Evolutionary conservation across 257 asterid genomes (phyloP).

Genomic region (Euphrasia confusa): DNA sequence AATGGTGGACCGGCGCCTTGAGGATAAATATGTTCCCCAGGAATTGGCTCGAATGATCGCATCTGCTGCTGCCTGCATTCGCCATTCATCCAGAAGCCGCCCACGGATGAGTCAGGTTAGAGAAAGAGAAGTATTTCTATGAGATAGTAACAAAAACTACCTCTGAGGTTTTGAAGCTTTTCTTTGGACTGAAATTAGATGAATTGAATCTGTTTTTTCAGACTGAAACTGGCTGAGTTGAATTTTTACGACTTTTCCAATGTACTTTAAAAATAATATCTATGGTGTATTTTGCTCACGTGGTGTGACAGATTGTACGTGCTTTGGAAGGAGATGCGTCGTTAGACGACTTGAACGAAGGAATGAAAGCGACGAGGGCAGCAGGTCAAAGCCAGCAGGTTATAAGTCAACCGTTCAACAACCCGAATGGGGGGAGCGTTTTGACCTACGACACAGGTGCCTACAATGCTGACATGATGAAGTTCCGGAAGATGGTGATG

Average conservation of each 20-base stretch:
- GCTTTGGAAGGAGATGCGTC: constrained; percentile 66
- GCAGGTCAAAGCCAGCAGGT: constrained; percentile 24
- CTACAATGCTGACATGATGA: constrained; percentile 67
- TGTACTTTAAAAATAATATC: too few species aligned
- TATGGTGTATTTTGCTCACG: not conserved
- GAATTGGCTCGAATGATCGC: constrained; percentile 58
- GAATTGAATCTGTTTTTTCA: too few species aligned
- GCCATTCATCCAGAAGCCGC: constrained; percentile 72
- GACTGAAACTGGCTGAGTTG: too few species aligned
- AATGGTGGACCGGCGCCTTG: constrained; percentile 52
- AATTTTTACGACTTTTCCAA: too few species aligned
- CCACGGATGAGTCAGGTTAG: constrained; percentile 77
- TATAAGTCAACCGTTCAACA: constrained; percentile 7
- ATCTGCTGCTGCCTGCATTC: constrained; percentile 63
- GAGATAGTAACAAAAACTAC: not conserved
- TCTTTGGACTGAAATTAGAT: too few species aligned
- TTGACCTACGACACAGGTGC: constrained; percentile 38
- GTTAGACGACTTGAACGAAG: constrained; percentile 53
- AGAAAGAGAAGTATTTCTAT: not conserved
- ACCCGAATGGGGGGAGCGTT: constrained; percentile 4
- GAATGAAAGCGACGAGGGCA: constrained; percentile 23
- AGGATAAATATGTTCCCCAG: constrained; percentile 33
- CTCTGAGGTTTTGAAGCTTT: not conserved
- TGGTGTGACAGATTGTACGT: constrained; percentile 44
- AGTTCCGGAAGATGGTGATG: constrained; percentile 63